Evolutionary conservation across 768 basidiomycete genomes (phyloP), one percentile per base, ranked within the genome.

Genomic region (Kwoniella pini): DNA sequence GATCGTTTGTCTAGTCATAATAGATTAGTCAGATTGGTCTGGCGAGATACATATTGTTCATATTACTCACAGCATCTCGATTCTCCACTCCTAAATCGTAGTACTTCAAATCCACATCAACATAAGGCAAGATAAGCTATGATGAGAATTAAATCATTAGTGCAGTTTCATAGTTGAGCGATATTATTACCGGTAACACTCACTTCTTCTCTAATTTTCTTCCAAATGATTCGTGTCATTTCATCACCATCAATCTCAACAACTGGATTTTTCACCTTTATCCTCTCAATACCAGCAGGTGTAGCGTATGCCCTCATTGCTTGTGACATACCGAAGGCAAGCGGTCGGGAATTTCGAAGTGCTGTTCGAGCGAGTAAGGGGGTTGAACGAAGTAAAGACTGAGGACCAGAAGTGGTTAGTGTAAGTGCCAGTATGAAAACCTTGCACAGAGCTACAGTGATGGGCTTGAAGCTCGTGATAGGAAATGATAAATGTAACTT

Each of bases 161-260:
- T n/a, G n/a, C n/a, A n/a, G n/a, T n/a, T n/a, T n/a, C n/a, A n/a
- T n/a, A n/a, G n/a, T n/a, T n/a, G n/a, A n/a, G n/a, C n/a, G n/a
- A n/a, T n/a, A n/a, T n/a, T n/a, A n/a, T n/a, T n/a, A n/a, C n/a
- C n/a, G n/a, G 15, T 36, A 36, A 36, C 33, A 9, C 84, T 62
- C 57, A 91, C 92, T 85, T 96, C 91, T 72, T 96, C 89, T 59
- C 90, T 83, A 74, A 94, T 93, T 83, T 92, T 92, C 85, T 92
- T 93, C 92, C 91, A 97, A 78, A 98, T 99, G 74, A 99, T 96
- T 68, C 95, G 84, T 31, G 95, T 99, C 95, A 98, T 98, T 81
- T 99, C 95, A 80, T 96, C 94, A 46, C 93, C 93, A 78, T 97
- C 93, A 53, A 97, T 85, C 81, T 96, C 93, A 48, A 96, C 92